Evolutionary conservation across 805 yeast genomes (phyloP).

Genomic region (Yamadazyma sp.): DNA sequence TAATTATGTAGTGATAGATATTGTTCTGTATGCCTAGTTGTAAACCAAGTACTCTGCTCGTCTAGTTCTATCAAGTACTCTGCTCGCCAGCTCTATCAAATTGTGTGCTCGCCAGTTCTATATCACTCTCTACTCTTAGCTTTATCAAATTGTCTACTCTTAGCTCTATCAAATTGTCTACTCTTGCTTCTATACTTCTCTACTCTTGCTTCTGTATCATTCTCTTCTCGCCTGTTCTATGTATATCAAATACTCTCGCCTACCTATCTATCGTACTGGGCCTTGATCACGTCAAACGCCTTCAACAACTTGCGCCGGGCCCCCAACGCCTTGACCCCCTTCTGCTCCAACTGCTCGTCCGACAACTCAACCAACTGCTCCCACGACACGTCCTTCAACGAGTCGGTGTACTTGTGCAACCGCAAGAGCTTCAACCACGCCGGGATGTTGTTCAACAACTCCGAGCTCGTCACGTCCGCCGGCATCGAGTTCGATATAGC

Average conservation of each 20-base stretch:
- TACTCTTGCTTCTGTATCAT: too few species aligned
- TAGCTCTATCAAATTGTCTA: too few species aligned
- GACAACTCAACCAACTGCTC: constrained; percentile 66
- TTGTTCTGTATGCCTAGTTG: too few species aligned
- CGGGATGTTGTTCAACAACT: constrained; percentile 73
- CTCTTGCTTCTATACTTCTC: too few species aligned
- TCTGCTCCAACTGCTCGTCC: constrained; percentile 66
- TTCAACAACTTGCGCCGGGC: constrained; percentile 92
- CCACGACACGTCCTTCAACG: constrained; percentile 77
- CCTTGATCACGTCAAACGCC: constrained; percentile 79
- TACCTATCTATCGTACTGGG: neutral
- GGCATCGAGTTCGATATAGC: constrained; percentile 34
- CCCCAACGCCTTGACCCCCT: constrained; percentile 92
- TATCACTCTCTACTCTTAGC: too few species aligned
- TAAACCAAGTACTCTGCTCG: too few species aligned
- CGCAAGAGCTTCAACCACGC: constrained; percentile 89
- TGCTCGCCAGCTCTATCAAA: too few species aligned
- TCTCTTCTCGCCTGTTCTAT: too few species aligned
- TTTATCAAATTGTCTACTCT: too few species aligned
- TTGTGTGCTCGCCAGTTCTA: too few species aligned
- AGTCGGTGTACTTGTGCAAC: constrained; percentile 90
- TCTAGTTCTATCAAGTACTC: too few species aligned
- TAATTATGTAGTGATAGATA: constrained; percentile 56
- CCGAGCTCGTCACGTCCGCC: constrained; percentile 38
- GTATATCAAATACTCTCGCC: neutral